Evolutionary conservation across 208 protist genomes (phyloP), one percentile per base, ranked within the genome.

Genomic region (Naegleria fowleri): DNA sequence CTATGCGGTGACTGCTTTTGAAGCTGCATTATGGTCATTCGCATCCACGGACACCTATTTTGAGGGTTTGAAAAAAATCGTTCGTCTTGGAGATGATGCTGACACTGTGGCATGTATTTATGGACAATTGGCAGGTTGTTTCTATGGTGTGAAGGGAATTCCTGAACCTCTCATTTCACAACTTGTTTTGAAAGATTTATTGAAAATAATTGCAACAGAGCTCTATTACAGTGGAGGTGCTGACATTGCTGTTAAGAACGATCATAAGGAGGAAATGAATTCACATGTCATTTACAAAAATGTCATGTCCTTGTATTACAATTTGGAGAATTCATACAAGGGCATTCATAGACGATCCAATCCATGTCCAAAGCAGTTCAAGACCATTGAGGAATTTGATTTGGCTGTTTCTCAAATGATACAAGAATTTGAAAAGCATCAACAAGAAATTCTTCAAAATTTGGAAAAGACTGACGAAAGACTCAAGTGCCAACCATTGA

Each of bases 31-130:
- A 55, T 93, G 92, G 92, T 51, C 25, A 0, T 94, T 93, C 39
- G 33, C 85, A 22, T 4, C 39, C 38, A 92, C 40, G 9, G 11
- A 90, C 9, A 25, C 36, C 33, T 93, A 93, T 43, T 11, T 43
- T 22, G 84, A 91, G 19, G 92, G 92, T n/a, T 4, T 36, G 4
- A 7, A 94, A 43, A 43, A 39, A 15, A 29, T 83, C 4, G 90
- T 84, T 38, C 93, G 94, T 58, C 29, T 93, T 0, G 92, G 92
- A 25, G 92, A 92, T 58, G 92, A 93, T 86, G n/a, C 92, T 25
- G 92, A 93, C 55, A 93, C 92, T n/a, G 55, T 76, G 4, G 92
- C 86, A 22, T 52, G 76, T 29, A 88, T 93, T 33, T 93, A 92
- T 58, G 92, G 92, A 25, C 84, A 92, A 83, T n/a, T 93, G 9